Evolutionary conservation across 1,284 basidiomycete genomes (phyloP), one percentile per base, ranked within the genome.

Genomic region (Cerioporus squamosus): DNA sequence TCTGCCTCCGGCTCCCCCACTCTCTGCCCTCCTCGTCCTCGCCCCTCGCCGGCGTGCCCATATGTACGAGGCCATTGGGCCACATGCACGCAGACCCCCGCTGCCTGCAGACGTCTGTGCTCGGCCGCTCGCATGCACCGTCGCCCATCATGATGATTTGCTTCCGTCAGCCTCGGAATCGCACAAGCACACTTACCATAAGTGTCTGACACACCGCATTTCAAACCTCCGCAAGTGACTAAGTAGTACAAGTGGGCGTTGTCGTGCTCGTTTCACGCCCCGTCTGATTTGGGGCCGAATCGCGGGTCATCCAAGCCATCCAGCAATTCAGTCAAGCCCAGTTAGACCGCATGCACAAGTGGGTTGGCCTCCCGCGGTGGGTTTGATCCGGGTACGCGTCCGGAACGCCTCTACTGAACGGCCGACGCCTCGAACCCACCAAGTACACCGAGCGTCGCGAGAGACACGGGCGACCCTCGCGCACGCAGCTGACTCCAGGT

Each of bases 1-100:
- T 53, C 59, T 61, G 59, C 54, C 53, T 64, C 57, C 62, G 59
- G 56, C 53, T 58, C 60, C 55, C 24, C 42, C 45, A 36, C 29
- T 46, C 46, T 26, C 20, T n/a, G 14, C 40, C 49, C 43, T 31
- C 38, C 31, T 29, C 29, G 23, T 24, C 22, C 44, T 57, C 42
- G 42, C 51, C 47, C 39, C 46, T 15, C 36, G 48, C 38, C 38
- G 31, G 31, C 31, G 47, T 23, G n/a, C 33, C 20, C 45, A 5
- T 26, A 6, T 36, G n/a, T n/a, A n/a, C n/a, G 15, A 18, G 17
- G 14, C 14, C 38, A 18, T 46, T 23, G 38, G 39, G 14, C 38
- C 33, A 49, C 31, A 39, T 36, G 47, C 18, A 49, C 3, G 47
- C 47, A 44, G 50, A n/a, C 39, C 17, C n/a, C 39, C n/a, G 36